phyloP scores from a whole-genome alignment of 1,139 yeast genomes.

The Meyerozyma athensensis region DNA sequence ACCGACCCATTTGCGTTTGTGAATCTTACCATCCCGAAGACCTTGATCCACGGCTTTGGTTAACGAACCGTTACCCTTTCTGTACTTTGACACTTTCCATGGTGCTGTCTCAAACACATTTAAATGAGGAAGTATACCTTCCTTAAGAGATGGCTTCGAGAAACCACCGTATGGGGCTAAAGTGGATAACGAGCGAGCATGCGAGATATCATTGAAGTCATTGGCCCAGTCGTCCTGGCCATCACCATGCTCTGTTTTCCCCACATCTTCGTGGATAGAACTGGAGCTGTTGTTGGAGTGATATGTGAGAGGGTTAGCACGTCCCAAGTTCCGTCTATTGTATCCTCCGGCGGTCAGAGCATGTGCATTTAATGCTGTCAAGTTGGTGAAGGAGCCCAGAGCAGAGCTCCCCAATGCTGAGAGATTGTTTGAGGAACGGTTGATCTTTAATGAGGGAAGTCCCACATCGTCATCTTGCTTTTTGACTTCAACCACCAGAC shows the following conservation, averaged over 20 bases:
- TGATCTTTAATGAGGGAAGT: constrained; percentile 38
- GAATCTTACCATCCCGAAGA: constrained; percentile 40
- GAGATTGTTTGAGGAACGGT: constrained; percentile 31
- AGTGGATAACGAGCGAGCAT: constrained; percentile 25
- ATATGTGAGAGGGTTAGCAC: constrained; percentile 19
- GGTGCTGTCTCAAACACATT: constrained; percentile 67
- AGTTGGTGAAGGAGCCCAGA: constrained; percentile 13
- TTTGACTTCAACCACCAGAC: constrained; percentile 39
- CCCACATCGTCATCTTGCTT: constrained; percentile 23
- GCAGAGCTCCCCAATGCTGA: constrained; percentile 11
- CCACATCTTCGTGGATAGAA: constrained; percentile 27
- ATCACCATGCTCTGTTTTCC: constrained; percentile 17
- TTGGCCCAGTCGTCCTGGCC: constrained; percentile 16
- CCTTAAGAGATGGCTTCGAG: constrained; percentile 50
- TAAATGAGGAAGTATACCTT: constrained; percentile 37
- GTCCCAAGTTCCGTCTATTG: constrained; percentile 17
- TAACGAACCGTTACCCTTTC: constrained; percentile 86
- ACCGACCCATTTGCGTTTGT: constrained; percentile 73
- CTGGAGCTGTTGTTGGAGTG: constrained; percentile 26
- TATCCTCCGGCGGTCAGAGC: constrained; percentile 6
- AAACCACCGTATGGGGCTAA: constrained; percentile 77
- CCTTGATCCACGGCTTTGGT: constrained; percentile 79
- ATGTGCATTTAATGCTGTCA: constrained; percentile 10
- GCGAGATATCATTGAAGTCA: constrained; percentile 26
- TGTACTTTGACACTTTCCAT: constrained; percentile 66